Evolutionary conservation across 257 asterid species (phyloP).

Genomic region (Anisodus tanguticus): DNA sequence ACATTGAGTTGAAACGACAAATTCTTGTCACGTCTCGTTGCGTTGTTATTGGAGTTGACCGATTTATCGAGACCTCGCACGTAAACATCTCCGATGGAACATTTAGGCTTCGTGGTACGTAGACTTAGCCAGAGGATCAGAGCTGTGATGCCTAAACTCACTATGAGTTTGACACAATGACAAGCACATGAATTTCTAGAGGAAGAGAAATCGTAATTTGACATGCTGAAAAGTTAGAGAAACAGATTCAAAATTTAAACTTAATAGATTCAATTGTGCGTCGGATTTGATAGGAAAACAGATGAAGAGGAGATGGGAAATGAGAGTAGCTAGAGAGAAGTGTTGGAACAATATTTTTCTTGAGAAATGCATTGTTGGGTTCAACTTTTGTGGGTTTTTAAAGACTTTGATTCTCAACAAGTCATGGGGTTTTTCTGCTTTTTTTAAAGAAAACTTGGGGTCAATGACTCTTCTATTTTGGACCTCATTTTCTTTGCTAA

Average conservation of each 20-base stretch:
- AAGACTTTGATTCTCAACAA: background rate
- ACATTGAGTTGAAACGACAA: conserved; percentile 57
- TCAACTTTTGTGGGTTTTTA: background rate
- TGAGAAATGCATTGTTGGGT: background rate
- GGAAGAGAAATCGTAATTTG: background rate
- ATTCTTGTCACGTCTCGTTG: conserved; percentile 42
- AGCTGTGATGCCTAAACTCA: conserved; percentile 73
- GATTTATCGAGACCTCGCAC: conserved; percentile 62
- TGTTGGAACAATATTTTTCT: background rate
- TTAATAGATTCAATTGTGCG: background rate
- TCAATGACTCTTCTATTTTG: background rate
- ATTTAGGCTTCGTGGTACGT: conserved; percentile 62
- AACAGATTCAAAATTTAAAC: background rate
- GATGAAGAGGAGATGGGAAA: background rate
- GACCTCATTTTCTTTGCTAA: background rate
- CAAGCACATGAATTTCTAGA: background rate
- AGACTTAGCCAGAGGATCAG: conserved; percentile 80
- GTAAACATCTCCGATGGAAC: conserved; percentile 54
- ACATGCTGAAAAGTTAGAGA: background rate
- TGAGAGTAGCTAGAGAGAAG: background rate
- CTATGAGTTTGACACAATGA: conserved; percentile 60
- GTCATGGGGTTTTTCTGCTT: background rate
- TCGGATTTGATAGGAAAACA: background rate
- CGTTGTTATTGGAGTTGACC: conserved; percentile 32
- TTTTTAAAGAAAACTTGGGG: background rate